phyloP scores from a whole-genome alignment of 1,139 yeast genomes.

The Debaryomyces sp. region DNA sequence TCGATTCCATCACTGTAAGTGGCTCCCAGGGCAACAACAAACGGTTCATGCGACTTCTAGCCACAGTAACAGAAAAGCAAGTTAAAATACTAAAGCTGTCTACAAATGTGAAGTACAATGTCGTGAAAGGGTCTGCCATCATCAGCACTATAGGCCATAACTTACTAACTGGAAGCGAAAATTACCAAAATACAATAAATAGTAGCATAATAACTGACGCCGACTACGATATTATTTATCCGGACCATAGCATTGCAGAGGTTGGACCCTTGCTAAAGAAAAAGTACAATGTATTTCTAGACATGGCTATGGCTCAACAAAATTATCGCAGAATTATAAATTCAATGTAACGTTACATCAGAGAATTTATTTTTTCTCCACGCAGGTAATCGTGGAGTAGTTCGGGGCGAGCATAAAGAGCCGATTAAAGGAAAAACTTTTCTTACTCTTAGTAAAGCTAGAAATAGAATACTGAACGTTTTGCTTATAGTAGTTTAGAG shows the following conservation, averaged over 20 bases:
- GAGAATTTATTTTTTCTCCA: not conserved
- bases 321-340: constrained; percentile 24
- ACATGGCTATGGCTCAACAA: constrained; percentile 39
- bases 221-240: constrained; percentile 6
- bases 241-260: not conserved
- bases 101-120: constrained; percentile 26
- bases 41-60: constrained; percentile 38
- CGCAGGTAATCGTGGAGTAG: constrained; percentile 1
- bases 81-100: constrained; percentile 20
- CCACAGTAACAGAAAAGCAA: constrained; percentile 23
- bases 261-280: constrained; percentile 13
- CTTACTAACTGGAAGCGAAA: not conserved
- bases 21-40: constrained; percentile 57
- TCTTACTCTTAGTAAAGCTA: not conserved
- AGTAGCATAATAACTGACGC: not conserved
- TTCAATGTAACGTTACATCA: constrained; percentile 13
- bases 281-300: constrained; percentile 35
- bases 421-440: not conserved
- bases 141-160: constrained; percentile 20
- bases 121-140: constrained; percentile 42
- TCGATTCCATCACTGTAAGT: constrained; percentile 38
- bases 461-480: not conserved
- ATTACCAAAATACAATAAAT: not conserved
- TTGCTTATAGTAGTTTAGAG: not conserved
- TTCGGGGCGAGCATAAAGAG: not conserved